Evolutionary conservation across 768 basidiomycete genomes (phyloP).

Genomic region (Tephrocybe sp.): DNA sequence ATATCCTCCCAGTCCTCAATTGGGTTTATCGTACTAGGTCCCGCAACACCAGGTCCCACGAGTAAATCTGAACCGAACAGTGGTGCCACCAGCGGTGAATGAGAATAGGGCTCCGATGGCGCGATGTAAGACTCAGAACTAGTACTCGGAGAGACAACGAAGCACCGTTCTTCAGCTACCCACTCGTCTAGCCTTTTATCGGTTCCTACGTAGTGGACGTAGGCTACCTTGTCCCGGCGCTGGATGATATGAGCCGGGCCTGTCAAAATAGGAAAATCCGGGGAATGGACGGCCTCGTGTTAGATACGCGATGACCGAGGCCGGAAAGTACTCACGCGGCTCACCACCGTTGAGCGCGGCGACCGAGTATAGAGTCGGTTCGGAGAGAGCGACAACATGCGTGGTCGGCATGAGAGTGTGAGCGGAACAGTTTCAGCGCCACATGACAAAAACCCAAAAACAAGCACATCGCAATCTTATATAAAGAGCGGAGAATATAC

Average conservation of each 20-base stretch:
- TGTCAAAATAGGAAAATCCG: conserved; percentile 22
- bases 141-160: conserved; percentile 18
- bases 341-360: conserved; percentile 32
- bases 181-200: conserved; percentile 80
- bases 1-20: neutral
- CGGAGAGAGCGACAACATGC: conserved; percentile 25
- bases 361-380: conserved; percentile 29
- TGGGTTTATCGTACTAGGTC: neutral
- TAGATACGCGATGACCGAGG: conserved; percentile 13
- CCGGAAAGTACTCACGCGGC: conserved; percentile 13
- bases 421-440: conserved; percentile 2
- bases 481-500: too few species aligned
- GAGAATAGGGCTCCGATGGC: neutral
- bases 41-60: conserved; percentile 10
- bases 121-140: neutral
- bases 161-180: conserved; percentile 50
- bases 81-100: neutral
- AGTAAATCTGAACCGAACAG: neutral
- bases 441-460: neutral
- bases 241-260: conserved; percentile 55
- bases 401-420: conserved; percentile 24
- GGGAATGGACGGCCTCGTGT: conserved; percentile 13
- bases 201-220: conserved; percentile 70
- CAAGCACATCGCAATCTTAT: neutral
- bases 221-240: conserved; percentile 49